These are phyloP conservation scores for Oryza brachyantha DNA, from an alignment of 176 grass and related monocot species.

Conservation along the genomic window DNA sequence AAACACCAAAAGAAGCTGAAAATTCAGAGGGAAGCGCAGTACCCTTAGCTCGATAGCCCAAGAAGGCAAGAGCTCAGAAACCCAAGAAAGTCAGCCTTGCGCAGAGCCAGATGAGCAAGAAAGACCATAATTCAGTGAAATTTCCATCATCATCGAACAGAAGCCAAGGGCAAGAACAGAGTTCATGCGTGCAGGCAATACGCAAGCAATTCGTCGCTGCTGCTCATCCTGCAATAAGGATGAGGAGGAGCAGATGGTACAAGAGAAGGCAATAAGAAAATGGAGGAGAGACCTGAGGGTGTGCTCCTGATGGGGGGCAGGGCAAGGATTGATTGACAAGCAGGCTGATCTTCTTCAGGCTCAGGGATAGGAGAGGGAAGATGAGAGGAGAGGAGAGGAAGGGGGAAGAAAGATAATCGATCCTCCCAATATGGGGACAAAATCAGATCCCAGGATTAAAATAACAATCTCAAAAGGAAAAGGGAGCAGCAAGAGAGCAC, in stretches of 20 bases:
- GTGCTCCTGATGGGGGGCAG: slow-evolving; percentile 43
- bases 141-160: neutral
- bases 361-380: neutral
- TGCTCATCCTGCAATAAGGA: neutral
- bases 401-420: slow-evolving; percentile 46
- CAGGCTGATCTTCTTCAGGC: slow-evolving; percentile 29
- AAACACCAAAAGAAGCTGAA: slow-evolving; percentile 6
- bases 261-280: slow-evolving; percentile 45
- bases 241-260: neutral
- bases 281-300: slow-evolving; percentile 39
- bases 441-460: slow-evolving; percentile 58
- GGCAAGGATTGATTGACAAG: slow-evolving; percentile 33
- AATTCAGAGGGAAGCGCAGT: slow-evolving; percentile 20
- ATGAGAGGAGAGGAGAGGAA: slow-evolving; percentile 1
- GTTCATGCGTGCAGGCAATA: slow-evolving; percentile 13
- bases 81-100: neutral
- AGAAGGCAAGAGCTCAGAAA: slow-evolving; percentile 1
- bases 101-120: neutral
- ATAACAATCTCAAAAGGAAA: slow-evolving; percentile 48
- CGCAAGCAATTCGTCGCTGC: neutral
- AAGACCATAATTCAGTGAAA: slow-evolving; percentile 30
- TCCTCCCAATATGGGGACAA: slow-evolving; percentile 64
- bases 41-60: neutral
- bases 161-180: neutral
- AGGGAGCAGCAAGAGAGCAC: neutral